Percentiles rank a stretch among this genome's conserved stretches.
Conservation (phyloP, 345 rosid species). For the Alliaria petiolata region DNA sequence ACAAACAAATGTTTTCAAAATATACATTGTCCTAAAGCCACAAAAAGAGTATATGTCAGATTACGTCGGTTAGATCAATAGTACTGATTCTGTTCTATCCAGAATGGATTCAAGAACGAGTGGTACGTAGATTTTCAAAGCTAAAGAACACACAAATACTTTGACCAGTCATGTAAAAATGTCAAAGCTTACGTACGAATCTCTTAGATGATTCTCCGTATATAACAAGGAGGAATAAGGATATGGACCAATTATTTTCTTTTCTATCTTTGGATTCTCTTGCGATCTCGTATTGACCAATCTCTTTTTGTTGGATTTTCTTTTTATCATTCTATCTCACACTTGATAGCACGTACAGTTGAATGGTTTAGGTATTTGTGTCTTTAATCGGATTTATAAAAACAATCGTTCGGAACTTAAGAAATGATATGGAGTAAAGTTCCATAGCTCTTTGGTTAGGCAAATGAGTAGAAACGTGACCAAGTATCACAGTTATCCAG, state of each 20-base stretch:
- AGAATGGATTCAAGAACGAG: slow-evolving; percentile 10
- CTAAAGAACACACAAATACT: neutral
- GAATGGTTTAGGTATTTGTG: neutral
- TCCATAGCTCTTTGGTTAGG: neutral
- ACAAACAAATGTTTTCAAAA: neutral
- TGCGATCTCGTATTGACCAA: neutral
- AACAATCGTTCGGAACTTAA: neutral
- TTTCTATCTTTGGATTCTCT: slow-evolving; percentile 6
- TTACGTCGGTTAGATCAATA: slow-evolving; percentile 9
- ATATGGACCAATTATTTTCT: slow-evolving; percentile 16
- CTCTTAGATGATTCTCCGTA: neutral
- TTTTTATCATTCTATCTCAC: neutral
- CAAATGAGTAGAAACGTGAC: neutral
- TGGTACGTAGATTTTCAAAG: slow-evolving; percentile 3
- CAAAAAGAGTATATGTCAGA: neutral
- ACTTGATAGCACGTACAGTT: too few species aligned
- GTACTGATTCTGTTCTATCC: slow-evolving; percentile 16
- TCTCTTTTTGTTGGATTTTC: neutral
- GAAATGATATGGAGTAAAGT: too few species aligned
- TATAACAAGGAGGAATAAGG: too few species aligned
- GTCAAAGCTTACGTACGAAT: neutral
- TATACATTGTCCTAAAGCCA: neutral
- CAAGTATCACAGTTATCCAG: neutral
- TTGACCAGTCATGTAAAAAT: neutral
- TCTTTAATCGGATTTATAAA: neutral